These are phyloP conservation scores for Colletotrichum lupini DNA, from an alignment of 2,329 filamentous ascomycete species.

Conservation along the genomic window DNA sequence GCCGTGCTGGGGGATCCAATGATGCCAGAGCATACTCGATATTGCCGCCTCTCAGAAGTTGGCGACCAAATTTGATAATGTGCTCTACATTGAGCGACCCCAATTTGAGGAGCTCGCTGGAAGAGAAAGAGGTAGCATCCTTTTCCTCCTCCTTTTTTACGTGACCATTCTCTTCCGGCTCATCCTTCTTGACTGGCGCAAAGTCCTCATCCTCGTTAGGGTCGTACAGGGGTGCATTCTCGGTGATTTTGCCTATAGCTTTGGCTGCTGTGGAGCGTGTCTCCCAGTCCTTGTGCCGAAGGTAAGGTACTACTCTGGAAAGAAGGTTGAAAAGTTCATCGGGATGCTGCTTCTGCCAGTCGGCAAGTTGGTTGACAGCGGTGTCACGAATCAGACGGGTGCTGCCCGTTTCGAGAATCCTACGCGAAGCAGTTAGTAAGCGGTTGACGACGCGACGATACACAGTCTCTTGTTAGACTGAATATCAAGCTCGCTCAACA, in stretches of 20 bases:
- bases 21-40: constrained; percentile 87
- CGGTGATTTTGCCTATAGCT: constrained; percentile 92
- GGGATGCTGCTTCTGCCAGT: constrained; percentile 97
- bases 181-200: constrained; percentile 56
- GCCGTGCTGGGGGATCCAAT: constrained; percentile 82
- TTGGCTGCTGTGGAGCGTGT: constrained; percentile 93
- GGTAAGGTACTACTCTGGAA: constrained; percentile 92
- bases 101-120: constrained; percentile 76
- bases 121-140: constrained; percentile 51
- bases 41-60: constrained; percentile 85
- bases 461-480: background rate
- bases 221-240: constrained; percentile 88
- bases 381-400: constrained; percentile 96
- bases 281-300: constrained; percentile 96
- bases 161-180: constrained; percentile 51
- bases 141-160: constrained; percentile 73
- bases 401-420: constrained; percentile 96
- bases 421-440: constrained; percentile 50
- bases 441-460: background rate
- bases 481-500: background rate
- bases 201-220: constrained; percentile 80
- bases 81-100: constrained; percentile 80
- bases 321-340: constrained; percentile 97
- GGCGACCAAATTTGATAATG: constrained; percentile 85
- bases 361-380: constrained; percentile 94